Evolutionary conservation across 139 green algal genomes (phyloP), one percentile per base, ranked within the genome.

Genomic region (Chlorella vulgaris): DNA sequence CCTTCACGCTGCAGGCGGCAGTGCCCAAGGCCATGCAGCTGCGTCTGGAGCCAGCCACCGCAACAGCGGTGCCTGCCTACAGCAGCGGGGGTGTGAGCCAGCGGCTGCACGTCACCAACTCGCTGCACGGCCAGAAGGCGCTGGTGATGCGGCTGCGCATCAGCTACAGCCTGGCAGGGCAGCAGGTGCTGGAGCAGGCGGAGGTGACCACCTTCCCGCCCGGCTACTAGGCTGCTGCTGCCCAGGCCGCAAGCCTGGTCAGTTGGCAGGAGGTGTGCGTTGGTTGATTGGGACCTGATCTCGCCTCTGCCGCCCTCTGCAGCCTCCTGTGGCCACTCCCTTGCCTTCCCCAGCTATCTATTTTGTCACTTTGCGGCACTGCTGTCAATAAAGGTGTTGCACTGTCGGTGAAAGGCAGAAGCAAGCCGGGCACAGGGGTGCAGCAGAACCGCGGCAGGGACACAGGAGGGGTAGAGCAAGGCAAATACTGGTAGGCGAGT

Each of bases 1-100:
- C 92, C 60, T 98, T 98, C 83, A 89, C 88, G 7, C 83, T 99
- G 78, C 96, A 98, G 92, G 96, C 93, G 2, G 96, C 96, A 4
- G 96, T 99, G 60, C 96, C 96, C 76, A 99, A 98, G 87, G 92
- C 92, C 69, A 93, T 96, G 90, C 85, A 93, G 77, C 84, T 98
- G 22, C 82, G 82, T 78, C 83, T 98, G 70, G 92, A 97, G 50
- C 90, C 95, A 2, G 93, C 95, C 7, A 90, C 43, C 51, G 86
- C 85, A 50, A 85, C 40, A 15, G 50, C 80, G 6, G 76, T 98
- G 63, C 62, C 86, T 3, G 58, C 92, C 0, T 51, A 36, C 62
- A 70, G 71, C 28, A 51, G 35, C 1, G 81, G 75, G 18, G 60
- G 26, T 7, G 88, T 94, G 22, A 93, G 78, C 1, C 95, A 98